Conservation (phyloP, 2,329 filamentous ascomycete species). For the Xylariaceae sp. region DNA sequence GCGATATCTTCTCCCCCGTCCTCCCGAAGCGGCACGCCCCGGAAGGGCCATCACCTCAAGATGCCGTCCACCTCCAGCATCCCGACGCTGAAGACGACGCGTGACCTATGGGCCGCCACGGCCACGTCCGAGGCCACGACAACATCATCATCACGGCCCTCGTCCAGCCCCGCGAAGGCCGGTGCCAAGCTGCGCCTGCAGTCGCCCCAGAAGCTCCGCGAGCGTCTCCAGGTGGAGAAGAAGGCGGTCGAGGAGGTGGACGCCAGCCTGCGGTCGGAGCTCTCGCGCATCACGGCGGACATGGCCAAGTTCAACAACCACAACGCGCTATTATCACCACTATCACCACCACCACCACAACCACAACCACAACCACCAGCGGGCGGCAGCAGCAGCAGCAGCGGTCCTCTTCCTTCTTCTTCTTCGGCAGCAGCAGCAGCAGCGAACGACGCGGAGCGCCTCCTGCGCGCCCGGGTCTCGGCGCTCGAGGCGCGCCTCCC, state of each 20-base stretch:
- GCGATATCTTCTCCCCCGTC: too few relatives aligned
- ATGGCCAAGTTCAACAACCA: constrained; percentile 57
- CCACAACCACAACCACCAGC: too few relatives aligned
- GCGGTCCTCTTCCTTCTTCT: too few relatives aligned
- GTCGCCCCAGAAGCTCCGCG: constrained; percentile 68
- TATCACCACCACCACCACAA: too few relatives aligned
- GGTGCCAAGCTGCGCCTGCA: constrained; percentile 58
- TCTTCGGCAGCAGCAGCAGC: constrained; percentile 28
- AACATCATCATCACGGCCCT: constrained; percentile 6
- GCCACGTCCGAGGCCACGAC: constrained; percentile 23
- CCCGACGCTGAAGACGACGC: constrained; percentile 41
- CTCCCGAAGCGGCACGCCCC: constrained; percentile 10
- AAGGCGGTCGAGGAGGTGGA: constrained; percentile 64
- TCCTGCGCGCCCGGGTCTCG: constrained; percentile 52
- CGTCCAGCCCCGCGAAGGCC: constrained; percentile 28
- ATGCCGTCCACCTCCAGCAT: constrained; percentile 47
- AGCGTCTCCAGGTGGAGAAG: constrained; percentile 78
- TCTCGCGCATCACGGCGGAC: constrained; percentile 74
- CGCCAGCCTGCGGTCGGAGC: constrained; percentile 62
- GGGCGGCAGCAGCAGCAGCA: too few relatives aligned
- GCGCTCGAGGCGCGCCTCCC: constrained; percentile 63
- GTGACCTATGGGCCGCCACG: constrained; percentile 20
- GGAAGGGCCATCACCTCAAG: constrained; percentile 34
- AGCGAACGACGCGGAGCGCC: constrained; percentile 37
- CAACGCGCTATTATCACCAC: too few relatives aligned